Base-by-base conservation (phyloP, 2,329 filamentous ascomycete genomes). In the Beauveria australis region DNA sequence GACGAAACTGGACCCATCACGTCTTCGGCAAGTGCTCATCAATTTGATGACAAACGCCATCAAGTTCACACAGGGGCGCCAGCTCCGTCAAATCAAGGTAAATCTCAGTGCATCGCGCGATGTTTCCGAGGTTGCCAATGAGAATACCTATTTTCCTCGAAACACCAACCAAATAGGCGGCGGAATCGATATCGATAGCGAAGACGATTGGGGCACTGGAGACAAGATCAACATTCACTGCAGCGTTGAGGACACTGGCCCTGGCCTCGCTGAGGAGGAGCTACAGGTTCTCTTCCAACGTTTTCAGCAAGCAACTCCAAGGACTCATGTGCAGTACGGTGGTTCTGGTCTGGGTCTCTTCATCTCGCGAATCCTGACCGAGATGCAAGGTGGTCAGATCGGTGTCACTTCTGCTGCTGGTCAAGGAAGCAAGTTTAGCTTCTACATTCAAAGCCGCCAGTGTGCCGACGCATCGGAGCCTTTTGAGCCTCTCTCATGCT, bases 311-410 rank as follows among this genome's bases (percentile, higher is more conserved):
- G 85, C 86, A 0, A 83, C 82, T 8, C 86, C 86, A 4, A 78
- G 86, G 30, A 89, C 87, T 0, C 87, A 90, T 67, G 85, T 89
- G 2, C 84, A 88, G 64, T 90, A 89, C 63, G 87, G 87, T 24
- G 87, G 87, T 8, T 87, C 84, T 0, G 87, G 87, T 0, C 74
- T 90, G 0, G 87, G 87, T 0, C 75, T 92, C 1, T 92, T 91
- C 74, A 92, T 92, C 69, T 90, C 86, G 5, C 81, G 88, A 43
- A 88, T 89, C 66, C 75, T 92, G 53, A 89, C 87, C 1, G 88
- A 92, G 69, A 75, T 92, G 54, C 89, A 92, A 73, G 89, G 89
- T 16, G 89, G 89, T 2, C 87, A 91, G 69, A 90, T 92, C 60
- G 88, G 88, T 8, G 88, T 92, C 3, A 79, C 81, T 1, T 89